Conservation (phyloP, 345 rosid genomes). For the Eutrema japonicum region DNA sequence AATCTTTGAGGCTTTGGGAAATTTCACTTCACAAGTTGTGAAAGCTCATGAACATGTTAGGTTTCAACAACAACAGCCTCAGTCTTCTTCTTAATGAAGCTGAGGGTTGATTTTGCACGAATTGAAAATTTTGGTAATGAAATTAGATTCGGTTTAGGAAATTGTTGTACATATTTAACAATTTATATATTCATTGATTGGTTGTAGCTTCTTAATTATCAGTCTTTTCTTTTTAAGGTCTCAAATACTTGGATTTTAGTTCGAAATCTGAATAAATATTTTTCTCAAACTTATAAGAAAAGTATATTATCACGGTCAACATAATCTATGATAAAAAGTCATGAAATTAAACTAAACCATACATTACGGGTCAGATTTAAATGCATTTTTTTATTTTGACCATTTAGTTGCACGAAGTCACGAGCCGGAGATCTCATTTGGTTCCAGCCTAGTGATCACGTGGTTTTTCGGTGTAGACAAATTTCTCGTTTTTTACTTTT, state of each 20-base stretch:
- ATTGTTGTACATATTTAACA: constrained; percentile 31
- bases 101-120: constrained; percentile 29
- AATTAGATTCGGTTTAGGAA: constrained; percentile 36
- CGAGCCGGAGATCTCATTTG: constrained; percentile 30
- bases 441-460: constrained; percentile 25
- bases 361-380: constrained; percentile 1
- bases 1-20: constrained; percentile 79
- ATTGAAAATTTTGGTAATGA: constrained; percentile 40
- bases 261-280: background rate
- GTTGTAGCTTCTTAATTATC: constrained; percentile 5
- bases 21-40: constrained; percentile 75
- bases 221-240: background rate
- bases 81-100: constrained; percentile 13
- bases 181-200: constrained; percentile 41
- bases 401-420: constrained; percentile 30
- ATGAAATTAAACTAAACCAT: background rate
- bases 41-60: constrained; percentile 81
- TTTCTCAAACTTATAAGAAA: background rate
- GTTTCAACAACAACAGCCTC: constrained; percentile 43
- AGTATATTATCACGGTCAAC: background rate
- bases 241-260: background rate
- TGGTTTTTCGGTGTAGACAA: background rate
- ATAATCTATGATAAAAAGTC: background rate
- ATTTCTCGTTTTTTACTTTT: background rate
- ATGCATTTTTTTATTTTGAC: background rate